Evolutionary conservation across 2,329 filamentous ascomycete species (phyloP), one percentile per base, ranked within the genome.

Genomic region (Malbranchea cinnamomea): DNA sequence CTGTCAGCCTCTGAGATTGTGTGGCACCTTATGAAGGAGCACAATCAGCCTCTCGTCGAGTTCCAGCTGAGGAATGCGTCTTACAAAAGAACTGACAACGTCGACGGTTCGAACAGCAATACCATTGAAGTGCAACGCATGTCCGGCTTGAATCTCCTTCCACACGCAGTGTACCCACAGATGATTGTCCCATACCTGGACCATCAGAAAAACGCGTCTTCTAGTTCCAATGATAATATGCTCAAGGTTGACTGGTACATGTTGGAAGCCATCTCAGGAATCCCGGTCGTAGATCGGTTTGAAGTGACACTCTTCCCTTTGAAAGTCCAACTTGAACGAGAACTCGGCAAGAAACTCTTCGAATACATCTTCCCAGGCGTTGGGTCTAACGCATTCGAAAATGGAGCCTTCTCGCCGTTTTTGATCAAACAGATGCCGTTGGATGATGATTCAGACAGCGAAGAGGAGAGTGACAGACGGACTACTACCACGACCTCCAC

Each of bases 281-380:
- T 98, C 37, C 83, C 87, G 1, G 85, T 98, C 18, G 82, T 98
- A 65, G 87, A 95, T 43, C 80, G 91, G 45, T 98, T 98, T 46
- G 85, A 95, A 53, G 81, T 98, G 32, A 83, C 85, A 32, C 61
- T 98, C 12, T 85, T 91, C 52, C 91, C 89, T 0, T 70, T 98
- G 50, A 91, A 84, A 53, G 75, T 98, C 13, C 89, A 98, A 50
- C 65, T 98, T 20, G 89, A 98, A 54, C 78, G 76, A 20, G 85
- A 95, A 44, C 76, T 93, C 28, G 87, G 85, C 25, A 87, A 91
- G 58, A 83, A 78, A 42, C 63, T 98, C 2, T 93, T 98, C 42
- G 85, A 94, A 56, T 98, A 98, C 54, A 83, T 98, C 43, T 98
- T 98, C 62, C 91, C 89, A 0, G 82, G 79, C 7, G 71, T 81